Evolutionary conservation across 1,284 basidiomycete genomes (phyloP).

Genomic region (Leccinum solheimii): DNA sequence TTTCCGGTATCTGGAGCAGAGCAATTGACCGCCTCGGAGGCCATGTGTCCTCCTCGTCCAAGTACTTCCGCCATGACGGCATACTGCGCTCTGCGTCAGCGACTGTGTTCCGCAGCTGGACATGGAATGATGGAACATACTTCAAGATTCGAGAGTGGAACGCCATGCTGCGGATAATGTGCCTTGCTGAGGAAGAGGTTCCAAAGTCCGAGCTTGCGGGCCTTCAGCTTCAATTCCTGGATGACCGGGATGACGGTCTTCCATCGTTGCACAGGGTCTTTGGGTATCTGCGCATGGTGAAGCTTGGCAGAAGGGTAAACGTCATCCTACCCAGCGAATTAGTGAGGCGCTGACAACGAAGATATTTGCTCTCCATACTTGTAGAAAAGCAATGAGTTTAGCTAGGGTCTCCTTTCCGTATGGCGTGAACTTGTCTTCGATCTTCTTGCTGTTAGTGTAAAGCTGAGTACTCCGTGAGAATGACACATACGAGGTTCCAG

Average conservation of each 20-base stretch:
- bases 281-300: conserved; percentile 82
- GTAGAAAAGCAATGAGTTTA: conserved; percentile 83
- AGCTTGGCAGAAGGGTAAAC: conserved; percentile 79
- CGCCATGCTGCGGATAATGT: conserved; percentile 88
- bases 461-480: conserved; percentile 6
- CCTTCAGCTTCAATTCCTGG: conserved; percentile 86
- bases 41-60: conserved; percentile 79
- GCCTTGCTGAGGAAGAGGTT: conserved; percentile 95
- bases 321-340: conserved; percentile 65
- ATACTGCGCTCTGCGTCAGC: conserved; percentile 56
- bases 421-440: conserved; percentile 89
- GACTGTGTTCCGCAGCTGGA: background rate
- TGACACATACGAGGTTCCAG: conserved; percentile 70
- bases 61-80: conserved; percentile 96
- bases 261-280: conserved; percentile 80
- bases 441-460: conserved; percentile 42
- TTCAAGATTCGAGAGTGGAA: conserved; percentile 91
- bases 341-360: conserved; percentile 2
- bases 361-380: conserved; percentile 52
- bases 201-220: conserved; percentile 89
- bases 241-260: conserved; percentile 80
- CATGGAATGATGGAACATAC: conserved; percentile 42
- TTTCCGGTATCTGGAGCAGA: conserved; percentile 95
- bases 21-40: conserved; percentile 89
- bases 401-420: conserved; percentile 84